Conservation (phyloP, 768 basidiomycete genomes). For the Serendipita sp. region DNA sequence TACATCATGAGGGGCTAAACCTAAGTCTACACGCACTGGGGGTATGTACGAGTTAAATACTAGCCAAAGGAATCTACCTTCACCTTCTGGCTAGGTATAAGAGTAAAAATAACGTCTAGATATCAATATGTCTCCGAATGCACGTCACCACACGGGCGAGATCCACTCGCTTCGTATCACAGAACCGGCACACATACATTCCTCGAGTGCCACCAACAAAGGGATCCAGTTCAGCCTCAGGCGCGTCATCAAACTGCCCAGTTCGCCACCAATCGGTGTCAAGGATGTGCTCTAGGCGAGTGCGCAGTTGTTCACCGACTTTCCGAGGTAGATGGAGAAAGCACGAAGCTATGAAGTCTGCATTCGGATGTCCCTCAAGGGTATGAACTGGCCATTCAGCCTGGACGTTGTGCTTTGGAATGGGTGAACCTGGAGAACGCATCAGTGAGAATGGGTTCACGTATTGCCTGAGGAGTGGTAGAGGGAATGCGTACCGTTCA, state of each 20-base stretch:
- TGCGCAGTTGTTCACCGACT: background rate
- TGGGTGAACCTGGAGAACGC: background rate
- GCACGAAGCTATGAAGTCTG: background rate
- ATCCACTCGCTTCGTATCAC: no score
- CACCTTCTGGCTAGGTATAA: no score
- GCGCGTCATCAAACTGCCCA: background rate
- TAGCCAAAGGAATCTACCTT: no score
- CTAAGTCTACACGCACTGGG: no score
- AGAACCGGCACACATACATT: no score
- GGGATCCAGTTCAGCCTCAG: background rate
- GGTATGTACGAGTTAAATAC: no score
- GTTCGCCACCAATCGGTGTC: background rate
- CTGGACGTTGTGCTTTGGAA: background rate
- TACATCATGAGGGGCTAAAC: no score
- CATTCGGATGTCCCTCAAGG: background rate
- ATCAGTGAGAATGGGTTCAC: background rate
- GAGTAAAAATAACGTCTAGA: no score
- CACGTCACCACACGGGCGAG: no score
- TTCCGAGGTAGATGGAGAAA: background rate
- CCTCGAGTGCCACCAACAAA: no score
- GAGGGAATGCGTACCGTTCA: background rate
- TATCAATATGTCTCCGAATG: no score
- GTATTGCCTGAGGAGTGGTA: no score
- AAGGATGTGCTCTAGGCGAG: background rate
- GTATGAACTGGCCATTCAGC: background rate